Evolutionary conservation across 495 filamentous ascomycete species (phyloP).

Genomic region (Podospora australis): DNA sequence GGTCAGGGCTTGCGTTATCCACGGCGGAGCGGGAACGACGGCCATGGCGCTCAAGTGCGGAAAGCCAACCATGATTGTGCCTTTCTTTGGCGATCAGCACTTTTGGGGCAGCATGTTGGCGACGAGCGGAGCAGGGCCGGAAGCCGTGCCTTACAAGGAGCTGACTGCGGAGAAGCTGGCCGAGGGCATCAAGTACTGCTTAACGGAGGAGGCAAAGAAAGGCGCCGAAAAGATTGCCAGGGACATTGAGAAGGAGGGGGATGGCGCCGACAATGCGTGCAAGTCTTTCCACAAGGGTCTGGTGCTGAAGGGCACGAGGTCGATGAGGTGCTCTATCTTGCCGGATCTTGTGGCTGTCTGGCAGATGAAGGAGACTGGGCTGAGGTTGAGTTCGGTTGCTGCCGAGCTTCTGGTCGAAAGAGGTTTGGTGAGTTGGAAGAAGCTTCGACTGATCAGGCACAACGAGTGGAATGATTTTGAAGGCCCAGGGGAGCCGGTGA

Average conservation of each 20-base stretch:
- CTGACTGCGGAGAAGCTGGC: conserved; percentile 55
- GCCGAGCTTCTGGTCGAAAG: conserved; percentile 56
- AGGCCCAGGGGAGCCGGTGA: conserved; percentile 68
- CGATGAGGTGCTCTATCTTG: conserved; percentile 64
- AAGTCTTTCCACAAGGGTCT: conserved; percentile 62
- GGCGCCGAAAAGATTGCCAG: conserved; percentile 55
- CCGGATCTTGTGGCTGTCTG: conserved; percentile 61
- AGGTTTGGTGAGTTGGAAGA: conserved; percentile 54
- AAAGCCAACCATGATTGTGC: conserved; percentile 59
- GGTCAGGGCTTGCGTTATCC: conserved; percentile 55
- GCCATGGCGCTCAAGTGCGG: conserved; percentile 59
- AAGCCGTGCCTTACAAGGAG: conserved; percentile 66
- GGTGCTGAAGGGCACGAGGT: conserved; percentile 45
- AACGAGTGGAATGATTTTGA: conserved; percentile 76
- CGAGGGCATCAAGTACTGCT: conserved; percentile 61
- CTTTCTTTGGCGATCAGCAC: conserved; percentile 68
- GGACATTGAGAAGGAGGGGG: conserved; percentile 59
- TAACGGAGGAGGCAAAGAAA: conserved; percentile 49
- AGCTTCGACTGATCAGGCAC: conserved; percentile 60
- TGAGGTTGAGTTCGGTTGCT: conserved; percentile 59
- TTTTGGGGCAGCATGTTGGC: conserved; percentile 79
- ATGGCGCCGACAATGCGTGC: conserved; percentile 69
- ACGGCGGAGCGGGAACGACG: conserved; percentile 62
- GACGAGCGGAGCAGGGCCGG: conserved; percentile 57
- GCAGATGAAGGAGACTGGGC: conserved; percentile 50